Evolutionary conservation across 805 yeast genomes (phyloP).

Genomic region (Priceomyces fermenticarens): DNA sequence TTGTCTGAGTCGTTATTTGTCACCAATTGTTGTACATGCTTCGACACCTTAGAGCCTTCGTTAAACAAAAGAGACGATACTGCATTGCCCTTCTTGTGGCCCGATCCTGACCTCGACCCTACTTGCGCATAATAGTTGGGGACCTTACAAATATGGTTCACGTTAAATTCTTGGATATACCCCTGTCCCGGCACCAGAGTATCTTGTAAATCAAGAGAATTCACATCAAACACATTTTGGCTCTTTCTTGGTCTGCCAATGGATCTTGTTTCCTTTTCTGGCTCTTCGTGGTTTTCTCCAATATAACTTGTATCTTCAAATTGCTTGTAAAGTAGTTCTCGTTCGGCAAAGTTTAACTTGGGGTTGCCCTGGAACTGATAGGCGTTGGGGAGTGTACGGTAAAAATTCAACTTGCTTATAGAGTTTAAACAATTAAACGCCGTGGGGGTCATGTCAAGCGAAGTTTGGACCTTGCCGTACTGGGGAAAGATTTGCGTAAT

Average conservation of each 20-base stretch:
- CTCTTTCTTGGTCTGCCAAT: conserved; percentile 30
- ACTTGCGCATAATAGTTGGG: conserved; percentile 37
- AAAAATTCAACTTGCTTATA: conserved; percentile 33
- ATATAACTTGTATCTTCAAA: conserved; percentile 25
- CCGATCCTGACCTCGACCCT: conserved; percentile 6
- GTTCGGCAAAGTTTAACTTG: conserved; percentile 29
- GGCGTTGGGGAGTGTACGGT: conserved; percentile 23
- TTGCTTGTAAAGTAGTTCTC: conserved; percentile 30
- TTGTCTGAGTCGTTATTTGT: conserved; percentile 35
- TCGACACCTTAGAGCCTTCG: conserved; percentile 26
- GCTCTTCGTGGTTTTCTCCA: conserved; percentile 5
- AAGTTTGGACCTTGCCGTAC: conserved; percentile 29
- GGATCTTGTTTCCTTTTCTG: conserved; percentile 16
- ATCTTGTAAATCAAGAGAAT: conserved; percentile 37
- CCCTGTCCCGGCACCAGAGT: conserved; percentile 44
- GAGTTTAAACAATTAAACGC: conserved; percentile 33
- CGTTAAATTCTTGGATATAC: conserved; percentile 39
- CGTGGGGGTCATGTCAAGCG: conserved; percentile 29
- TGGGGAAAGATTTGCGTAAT: conserved; percentile 40
- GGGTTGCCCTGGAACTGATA: conserved; percentile 22
- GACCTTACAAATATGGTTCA: conserved; percentile 38
- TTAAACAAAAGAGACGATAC: conserved; percentile 20
- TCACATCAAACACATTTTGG: conserved; percentile 35
- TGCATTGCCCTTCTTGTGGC: conserved; percentile 15
- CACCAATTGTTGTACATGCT: conserved; percentile 33